phyloP scores from a whole-genome alignment of 352 stramenopile species.

The Aphanomyces euteiches region DNA sequence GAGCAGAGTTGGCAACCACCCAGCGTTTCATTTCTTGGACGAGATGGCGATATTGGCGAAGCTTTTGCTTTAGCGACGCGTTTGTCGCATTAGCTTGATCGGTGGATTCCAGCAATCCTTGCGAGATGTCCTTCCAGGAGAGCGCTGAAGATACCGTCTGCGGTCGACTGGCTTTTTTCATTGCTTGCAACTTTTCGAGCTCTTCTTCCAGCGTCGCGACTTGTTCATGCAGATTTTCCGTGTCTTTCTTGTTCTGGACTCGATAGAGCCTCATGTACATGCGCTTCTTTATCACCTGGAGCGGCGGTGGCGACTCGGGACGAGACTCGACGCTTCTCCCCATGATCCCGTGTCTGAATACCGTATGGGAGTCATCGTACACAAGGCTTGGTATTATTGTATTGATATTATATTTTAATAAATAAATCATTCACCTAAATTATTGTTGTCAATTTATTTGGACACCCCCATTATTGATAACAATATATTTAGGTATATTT shows the following conservation, averaged over 20 bases:
- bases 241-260: slow-evolving; percentile 2
- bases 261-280: neutral
- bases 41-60: neutral
- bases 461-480: too few relatives aligned
- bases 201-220: neutral
- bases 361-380: too few relatives aligned
- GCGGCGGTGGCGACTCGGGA: too few relatives aligned
- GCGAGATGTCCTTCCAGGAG: neutral
- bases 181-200: neutral
- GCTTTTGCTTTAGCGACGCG: neutral
- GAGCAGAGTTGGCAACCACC: neutral
- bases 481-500: too few relatives aligned
- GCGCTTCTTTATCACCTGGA: neutral
- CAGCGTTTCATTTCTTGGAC: neutral
- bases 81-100: neutral
- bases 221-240: neutral
- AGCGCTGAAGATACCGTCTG: neutral
- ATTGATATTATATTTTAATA: too few relatives aligned
- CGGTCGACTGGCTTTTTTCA: too few relatives aligned
- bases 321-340: too few relatives aligned
- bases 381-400: too few relatives aligned
- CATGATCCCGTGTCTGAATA: too few relatives aligned
- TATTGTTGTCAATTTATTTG: too few relatives aligned
- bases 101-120: neutral
- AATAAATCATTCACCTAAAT: too few relatives aligned